Evolutionary conservation across 306 rosid species (phyloP).

Genomic region (Medicago truncatula): DNA sequence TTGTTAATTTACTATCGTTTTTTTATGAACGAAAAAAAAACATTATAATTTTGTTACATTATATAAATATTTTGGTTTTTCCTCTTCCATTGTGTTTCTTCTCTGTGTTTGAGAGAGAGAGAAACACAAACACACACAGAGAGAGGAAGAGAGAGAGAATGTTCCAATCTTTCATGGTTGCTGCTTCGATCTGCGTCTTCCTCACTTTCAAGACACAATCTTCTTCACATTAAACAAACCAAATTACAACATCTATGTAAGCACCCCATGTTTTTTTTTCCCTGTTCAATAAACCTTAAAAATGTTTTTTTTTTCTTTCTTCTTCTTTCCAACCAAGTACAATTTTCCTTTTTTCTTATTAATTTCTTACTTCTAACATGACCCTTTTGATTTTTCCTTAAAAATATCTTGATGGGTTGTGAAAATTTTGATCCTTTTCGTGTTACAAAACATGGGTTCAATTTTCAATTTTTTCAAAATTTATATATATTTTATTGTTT

Average conservation of each 20-base stretch:
- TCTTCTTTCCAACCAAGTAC: not conserved
- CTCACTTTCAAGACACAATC: constrained; percentile 14
- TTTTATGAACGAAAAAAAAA: not conserved
- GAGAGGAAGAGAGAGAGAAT: constrained; percentile 5
- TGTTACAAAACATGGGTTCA: not conserved
- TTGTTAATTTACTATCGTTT: not conserved
- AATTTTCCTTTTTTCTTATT: constrained; percentile 36
- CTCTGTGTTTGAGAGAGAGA: not conserved
- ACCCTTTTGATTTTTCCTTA: constrained; percentile 7
- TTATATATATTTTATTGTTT: not conserved
- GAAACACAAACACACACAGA: not conserved
- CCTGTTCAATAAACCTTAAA: not conserved
- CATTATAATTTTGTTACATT: not conserved
- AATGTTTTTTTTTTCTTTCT: not conserved
- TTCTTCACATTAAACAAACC: constrained; percentile 13
- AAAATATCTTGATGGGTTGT: not conserved
- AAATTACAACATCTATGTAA: constrained; percentile 54
- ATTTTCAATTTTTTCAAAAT: constrained; percentile 29
- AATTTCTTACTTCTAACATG: constrained; percentile 35
- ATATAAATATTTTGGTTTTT: not conserved
- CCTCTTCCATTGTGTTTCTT: constrained; percentile 16
- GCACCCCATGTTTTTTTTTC: constrained; percentile 34
- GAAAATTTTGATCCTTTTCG: constrained; percentile 11
- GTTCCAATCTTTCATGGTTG: constrained; percentile 27
- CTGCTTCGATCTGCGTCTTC: constrained; percentile 25